phyloP scores from a whole-genome alignment of 2,329 filamentous ascomycete genomes.

The Diaporthe helianthi region DNA sequence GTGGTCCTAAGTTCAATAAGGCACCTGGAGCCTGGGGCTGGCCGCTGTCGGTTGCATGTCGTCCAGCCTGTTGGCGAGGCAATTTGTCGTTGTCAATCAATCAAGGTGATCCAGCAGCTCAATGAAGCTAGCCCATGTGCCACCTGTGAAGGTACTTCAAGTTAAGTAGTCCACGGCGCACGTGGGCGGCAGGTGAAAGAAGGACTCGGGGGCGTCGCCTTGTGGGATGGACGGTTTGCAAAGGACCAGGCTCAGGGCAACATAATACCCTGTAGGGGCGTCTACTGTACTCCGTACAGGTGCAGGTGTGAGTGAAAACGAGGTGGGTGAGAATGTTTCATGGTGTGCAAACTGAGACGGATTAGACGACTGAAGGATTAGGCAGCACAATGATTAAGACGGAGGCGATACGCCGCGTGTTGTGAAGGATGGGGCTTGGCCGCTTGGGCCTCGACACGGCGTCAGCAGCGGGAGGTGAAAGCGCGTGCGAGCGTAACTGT shows the following conservation, averaged over 20 bases:
- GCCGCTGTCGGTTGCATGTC: neutral
- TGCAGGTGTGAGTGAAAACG: neutral
- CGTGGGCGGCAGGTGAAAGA: neutral
- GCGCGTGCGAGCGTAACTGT: neutral
- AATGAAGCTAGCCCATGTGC: conserved; percentile 2
- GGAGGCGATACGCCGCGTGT: conserved; percentile 12
- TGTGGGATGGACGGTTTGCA: neutral
- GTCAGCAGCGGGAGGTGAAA: neutral
- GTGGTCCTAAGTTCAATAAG: neutral
- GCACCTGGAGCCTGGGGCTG: neutral
- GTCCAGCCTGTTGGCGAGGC: neutral
- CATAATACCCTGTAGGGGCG: neutral
- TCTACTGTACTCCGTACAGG: no score
- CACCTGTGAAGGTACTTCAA: neutral
- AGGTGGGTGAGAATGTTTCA: neutral
- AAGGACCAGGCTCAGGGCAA: neutral
- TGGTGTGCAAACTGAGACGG: neutral
- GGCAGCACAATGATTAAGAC: no score
- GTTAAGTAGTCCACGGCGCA: neutral
- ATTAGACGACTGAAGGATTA: neutral
- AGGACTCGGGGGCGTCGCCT: neutral
- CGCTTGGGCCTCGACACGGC: neutral
- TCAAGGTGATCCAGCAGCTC: conserved; percentile 1
- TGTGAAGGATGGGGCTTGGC: neutral
- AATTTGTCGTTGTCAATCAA: neutral